Base-by-base conservation (phyloP, 768 basidiomycete genomes). In the Boletus pseudo-olivaceus region DNA sequence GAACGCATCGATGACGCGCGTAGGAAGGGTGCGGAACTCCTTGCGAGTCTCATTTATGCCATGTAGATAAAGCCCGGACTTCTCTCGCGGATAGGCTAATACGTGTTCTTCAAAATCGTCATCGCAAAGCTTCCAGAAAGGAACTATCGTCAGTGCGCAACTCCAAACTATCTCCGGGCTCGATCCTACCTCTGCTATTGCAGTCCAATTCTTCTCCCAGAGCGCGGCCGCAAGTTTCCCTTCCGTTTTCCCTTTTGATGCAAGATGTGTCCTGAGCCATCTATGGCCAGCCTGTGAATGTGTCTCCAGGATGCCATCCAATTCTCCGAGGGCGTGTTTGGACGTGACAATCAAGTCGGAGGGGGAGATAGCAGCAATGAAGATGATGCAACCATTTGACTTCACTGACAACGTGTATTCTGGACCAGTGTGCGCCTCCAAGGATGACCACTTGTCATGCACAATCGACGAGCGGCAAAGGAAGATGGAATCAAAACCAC, bases 21-120 rank as follows among this genome's bases (percentile, higher is more conserved):
- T 84, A 0, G 88, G 77, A 49, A 87, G 80, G 1, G 94, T 96
- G 30, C 73, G 68, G 70, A 98, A 95, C 2, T 71, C 75, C 49
- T 78, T 79, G 5, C 82, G 74, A 57, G 82, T 83, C 48, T 77
- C 72, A 65, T 98, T 98, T 46, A 98, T 75, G 2, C 96, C 96
- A 73, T 98, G 97, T 0, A 98, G 79, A 63, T 98, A 93, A 1
- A 98, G 82, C 4, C 95, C 96, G 0, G 93, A 90, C 54, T 83
- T 82, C 19, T 96, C 86, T 4, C 83, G 78, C 0, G 91, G 74
- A 65, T 93, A 96, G 0, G 83, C 75, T 0, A 99, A 80, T 51
- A 98, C 96, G 63, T 99, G 97, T 67, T 98, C 96, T 63, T 99
- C 96, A 68, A 98, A 98, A 0, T 80, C 82, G 71, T 99, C 97